Conservation (phyloP, 331 rosid genomes). For the Erythrophleum ivorense region DNA sequence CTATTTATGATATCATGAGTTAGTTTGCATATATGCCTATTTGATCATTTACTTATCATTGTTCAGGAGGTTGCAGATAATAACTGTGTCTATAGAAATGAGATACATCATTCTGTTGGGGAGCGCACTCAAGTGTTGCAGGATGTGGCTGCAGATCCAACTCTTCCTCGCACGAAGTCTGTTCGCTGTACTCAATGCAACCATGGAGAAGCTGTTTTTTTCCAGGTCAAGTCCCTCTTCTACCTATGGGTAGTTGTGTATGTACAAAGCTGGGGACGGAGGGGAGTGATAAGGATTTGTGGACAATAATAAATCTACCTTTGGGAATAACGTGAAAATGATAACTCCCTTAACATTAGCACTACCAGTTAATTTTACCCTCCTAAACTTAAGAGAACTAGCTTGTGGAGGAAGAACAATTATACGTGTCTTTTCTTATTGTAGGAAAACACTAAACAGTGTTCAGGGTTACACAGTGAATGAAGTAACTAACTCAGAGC, state of each 20-base stretch:
- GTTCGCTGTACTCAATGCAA: constrained; percentile 89
- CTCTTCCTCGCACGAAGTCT: constrained; percentile 93
- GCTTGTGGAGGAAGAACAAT: neutral
- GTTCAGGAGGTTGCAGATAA: constrained; percentile 92
- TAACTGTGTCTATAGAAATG: constrained; percentile 89
- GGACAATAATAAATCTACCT: constrained; percentile 1
- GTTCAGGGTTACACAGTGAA: neutral
- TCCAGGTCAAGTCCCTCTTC: constrained; percentile 66
- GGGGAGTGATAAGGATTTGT: constrained; percentile 6
- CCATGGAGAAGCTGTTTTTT: constrained; percentile 99
- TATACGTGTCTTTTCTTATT: neutral
- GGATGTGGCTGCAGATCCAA: constrained; percentile 97
- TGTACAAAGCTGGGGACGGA: constrained; percentile 12
- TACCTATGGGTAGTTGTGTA: neutral
- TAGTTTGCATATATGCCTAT: constrained; percentile 26
- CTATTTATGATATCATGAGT: constrained; percentile 22
- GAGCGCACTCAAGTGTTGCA: constrained; percentile 93
- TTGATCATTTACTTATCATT: constrained; percentile 20
- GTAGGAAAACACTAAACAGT: neutral
- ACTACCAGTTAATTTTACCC: neutral
- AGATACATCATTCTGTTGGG: constrained; percentile 88
- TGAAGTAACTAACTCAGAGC: neutral
- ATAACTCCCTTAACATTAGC: neutral
- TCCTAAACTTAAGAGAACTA: neutral
- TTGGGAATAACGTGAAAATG: constrained; percentile 6